Percentiles rank a stretch among this genome's conserved stretches.
Evolutionary conservation across 495 filamentous ascomycete species (phyloP).

Genomic region (Podospora australis): DNA sequence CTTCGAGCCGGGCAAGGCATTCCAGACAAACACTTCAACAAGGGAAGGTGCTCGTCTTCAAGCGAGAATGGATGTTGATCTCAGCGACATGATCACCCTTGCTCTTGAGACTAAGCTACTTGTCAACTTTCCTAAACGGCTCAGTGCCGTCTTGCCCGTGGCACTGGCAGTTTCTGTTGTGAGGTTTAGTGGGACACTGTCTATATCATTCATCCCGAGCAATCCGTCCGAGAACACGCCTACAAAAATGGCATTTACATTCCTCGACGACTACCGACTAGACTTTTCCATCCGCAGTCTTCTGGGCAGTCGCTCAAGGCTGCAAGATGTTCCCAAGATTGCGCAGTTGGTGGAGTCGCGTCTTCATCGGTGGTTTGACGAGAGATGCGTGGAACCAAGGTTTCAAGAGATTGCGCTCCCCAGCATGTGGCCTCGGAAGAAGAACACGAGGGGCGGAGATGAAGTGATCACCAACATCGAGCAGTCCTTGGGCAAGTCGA

Average conservation of each 20-base stretch:
- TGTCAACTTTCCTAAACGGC: conserved; percentile 85
- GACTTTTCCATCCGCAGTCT: conserved; percentile 87
- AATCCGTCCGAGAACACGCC: conserved; percentile 47
- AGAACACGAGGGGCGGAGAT: conserved; percentile 65
- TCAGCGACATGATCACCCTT: conserved; percentile 90
- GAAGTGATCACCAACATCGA: conserved; percentile 37
- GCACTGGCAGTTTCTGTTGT: conserved; percentile 87
- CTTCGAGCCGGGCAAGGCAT: conserved; percentile 41
- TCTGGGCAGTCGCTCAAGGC: conserved; percentile 78
- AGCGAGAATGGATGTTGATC: conserved; percentile 91
- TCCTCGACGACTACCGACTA: conserved; percentile 90
- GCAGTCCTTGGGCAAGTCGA: conserved; percentile 37
- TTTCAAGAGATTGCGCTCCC: conserved; percentile 94
- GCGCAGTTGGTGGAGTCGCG: conserved; percentile 88
- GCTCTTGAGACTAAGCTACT: conserved; percentile 90
- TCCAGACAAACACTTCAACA: conserved; percentile 42
- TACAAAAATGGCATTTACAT: conserved; percentile 88
- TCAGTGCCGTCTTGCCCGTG: conserved; percentile 86
- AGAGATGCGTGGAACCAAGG: conserved; percentile 87
- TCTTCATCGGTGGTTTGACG: conserved; percentile 94
- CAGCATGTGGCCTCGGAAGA: conserved; percentile 88
- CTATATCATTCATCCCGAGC: conserved; percentile 80
- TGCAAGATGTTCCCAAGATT: conserved; percentile 97
- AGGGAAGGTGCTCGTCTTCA: conserved; percentile 67
- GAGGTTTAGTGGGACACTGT: conserved; percentile 88